These are phyloP conservation scores for Saitozyma podzolica DNA, from an alignment of 768 basidiomycete species.

Conservation along the genomic window DNA sequence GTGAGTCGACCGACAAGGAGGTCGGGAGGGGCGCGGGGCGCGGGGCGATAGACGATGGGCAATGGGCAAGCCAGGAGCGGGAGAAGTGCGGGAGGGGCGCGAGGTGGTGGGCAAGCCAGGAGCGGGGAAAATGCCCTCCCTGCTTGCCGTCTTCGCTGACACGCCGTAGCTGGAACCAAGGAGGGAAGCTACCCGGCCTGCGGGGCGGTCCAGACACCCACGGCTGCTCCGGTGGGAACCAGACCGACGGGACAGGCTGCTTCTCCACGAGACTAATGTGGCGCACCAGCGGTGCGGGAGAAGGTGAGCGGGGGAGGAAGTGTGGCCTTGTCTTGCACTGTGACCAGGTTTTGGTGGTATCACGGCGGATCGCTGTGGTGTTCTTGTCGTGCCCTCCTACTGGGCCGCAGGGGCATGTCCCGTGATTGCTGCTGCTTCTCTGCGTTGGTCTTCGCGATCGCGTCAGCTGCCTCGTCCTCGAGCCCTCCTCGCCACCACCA, in stretches of 20 bases:
- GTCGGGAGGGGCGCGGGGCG: too few species aligned
- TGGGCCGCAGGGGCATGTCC: too few species aligned
- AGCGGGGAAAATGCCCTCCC: not conserved
- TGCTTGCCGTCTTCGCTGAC: constrained; percentile 3
- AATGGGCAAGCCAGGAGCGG: too few species aligned
- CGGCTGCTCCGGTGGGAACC: constrained; percentile 49
- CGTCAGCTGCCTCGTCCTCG: too few species aligned
- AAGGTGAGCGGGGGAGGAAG: constrained; percentile 49
- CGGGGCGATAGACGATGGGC: too few species aligned
- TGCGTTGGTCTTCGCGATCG: too few species aligned
- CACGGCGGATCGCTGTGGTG: too few species aligned
- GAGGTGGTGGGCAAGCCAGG: not conserved
- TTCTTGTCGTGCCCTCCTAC: too few species aligned
- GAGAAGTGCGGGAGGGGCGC: not conserved
- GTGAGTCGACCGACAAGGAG: constrained; percentile 15
- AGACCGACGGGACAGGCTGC: constrained; percentile 64
- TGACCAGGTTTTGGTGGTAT: too few species aligned
- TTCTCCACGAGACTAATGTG: constrained; percentile 86
- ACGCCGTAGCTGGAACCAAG: constrained; percentile 62
- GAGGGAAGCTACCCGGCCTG: constrained; percentile 80
- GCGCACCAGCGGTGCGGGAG: constrained; percentile 63
- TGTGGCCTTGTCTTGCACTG: too few species aligned
- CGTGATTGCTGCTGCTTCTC: too few species aligned
- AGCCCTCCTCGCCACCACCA: too few species aligned
- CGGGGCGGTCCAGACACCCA: constrained; percentile 55